Evolutionary conservation across 192 early-diverging fungal genomes (phyloP).

Genomic region (Coemansia sp.): DNA sequence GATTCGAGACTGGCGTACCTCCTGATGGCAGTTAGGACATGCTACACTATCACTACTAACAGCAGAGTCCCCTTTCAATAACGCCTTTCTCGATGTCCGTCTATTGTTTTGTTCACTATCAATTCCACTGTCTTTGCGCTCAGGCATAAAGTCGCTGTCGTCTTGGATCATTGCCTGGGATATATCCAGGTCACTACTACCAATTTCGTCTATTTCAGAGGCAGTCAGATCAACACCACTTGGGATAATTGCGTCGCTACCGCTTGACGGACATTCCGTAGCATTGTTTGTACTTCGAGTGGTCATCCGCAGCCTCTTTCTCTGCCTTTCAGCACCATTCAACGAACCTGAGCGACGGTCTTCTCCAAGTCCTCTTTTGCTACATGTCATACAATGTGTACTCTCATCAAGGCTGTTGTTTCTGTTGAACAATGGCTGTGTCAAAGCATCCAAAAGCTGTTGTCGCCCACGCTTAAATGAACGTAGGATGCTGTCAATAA

Average conservation of each 20-base stretch:
- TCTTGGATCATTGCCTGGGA: constrained; percentile 8
- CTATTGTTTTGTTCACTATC: not conserved
- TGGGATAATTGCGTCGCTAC: not conserved
- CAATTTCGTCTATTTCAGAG: constrained; percentile 18
- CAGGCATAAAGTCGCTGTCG: constrained; percentile 40
- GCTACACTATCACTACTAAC: constrained; percentile 11
- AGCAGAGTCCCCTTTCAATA: not conserved
- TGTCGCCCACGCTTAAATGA: constrained; percentile 34
- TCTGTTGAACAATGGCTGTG: not conserved
- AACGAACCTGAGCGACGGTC: not conserved
- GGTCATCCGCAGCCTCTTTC: constrained; percentile 28
- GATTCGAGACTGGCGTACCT: constrained; percentile 30
- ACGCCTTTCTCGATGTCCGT: not conserved
- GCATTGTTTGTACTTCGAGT: constrained; percentile 10
- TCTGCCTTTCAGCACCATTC: not conserved
- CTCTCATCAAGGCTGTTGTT: not conserved
- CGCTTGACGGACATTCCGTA: not conserved
- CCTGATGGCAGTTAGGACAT: constrained; percentile 46
- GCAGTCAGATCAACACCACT: constrained; percentile 9
- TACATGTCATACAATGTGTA: not conserved
- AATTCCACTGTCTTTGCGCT: not conserved
- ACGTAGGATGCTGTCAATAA: constrained; percentile 36
- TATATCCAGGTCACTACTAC: constrained; percentile 7
- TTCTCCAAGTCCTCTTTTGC: not conserved
- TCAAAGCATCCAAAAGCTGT: constrained; percentile 24